phyloP scores from a whole-genome alignment of 176 grass and related monocot species.

The Miscanthus lutarioriparius region DNA sequence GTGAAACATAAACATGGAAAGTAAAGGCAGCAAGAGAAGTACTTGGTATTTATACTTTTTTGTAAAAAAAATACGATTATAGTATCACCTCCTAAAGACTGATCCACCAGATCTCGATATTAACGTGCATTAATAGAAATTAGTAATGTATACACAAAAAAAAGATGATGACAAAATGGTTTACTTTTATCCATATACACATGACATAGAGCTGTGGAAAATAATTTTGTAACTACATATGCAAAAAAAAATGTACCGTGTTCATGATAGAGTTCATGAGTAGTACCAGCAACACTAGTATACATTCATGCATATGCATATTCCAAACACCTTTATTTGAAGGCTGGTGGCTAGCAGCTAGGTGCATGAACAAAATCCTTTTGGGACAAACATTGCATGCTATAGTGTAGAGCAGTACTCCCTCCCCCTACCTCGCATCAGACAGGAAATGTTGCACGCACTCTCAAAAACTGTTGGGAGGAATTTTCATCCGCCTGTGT shows the following conservation, averaged over 20 bases:
- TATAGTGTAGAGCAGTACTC: background rate
- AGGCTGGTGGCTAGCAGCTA: background rate
- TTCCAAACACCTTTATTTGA: background rate
- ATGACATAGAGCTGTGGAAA: background rate
- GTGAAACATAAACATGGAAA: background rate
- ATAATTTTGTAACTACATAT: background rate
- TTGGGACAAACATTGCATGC: slow-evolving; percentile 14
- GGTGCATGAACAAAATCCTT: background rate
- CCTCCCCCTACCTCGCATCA: background rate
- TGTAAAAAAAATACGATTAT: too few relatives aligned
- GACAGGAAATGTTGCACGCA: slow-evolving; percentile 38
- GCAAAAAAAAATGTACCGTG: background rate
- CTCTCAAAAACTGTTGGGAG: slow-evolving; percentile 33
- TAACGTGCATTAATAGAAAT: too few relatives aligned
- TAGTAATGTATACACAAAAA: too few relatives aligned
- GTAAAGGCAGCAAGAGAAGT: background rate
- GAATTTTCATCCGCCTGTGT: slow-evolving; percentile 1
- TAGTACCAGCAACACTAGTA: background rate
- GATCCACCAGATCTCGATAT: background rate
- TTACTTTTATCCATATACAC: too few relatives aligned
- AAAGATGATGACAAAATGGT: too few relatives aligned
- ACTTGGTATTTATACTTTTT: background rate
- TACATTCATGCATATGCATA: background rate
- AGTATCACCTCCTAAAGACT: background rate
- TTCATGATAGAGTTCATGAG: background rate